Conservation (phyloP, 2,329 filamentous ascomycete genomes). For the Talaromyces albobiverticillius region DNA sequence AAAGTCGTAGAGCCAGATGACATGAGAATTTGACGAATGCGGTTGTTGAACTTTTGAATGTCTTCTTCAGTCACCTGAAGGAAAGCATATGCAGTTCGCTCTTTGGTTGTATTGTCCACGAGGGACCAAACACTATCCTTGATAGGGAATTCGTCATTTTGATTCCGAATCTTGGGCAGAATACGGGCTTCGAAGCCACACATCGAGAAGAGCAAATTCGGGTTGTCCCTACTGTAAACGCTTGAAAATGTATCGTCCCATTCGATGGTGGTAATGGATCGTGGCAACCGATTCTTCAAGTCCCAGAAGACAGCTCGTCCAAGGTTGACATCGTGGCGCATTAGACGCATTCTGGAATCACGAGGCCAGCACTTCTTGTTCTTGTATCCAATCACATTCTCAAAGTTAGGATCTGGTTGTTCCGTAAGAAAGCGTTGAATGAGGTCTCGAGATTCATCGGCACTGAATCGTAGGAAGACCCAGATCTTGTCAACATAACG, state of each 20-base stretch:
- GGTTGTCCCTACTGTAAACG: conserved; percentile 97
- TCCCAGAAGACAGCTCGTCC: conserved; percentile 99
- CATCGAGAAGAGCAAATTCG: conserved; percentile 96
- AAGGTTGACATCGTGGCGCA: conserved; percentile 98
- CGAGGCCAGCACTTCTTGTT: conserved; percentile 99
- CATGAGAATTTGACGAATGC: conserved; percentile 98
- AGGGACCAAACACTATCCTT: conserved; percentile 99
- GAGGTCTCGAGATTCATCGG: conserved; percentile 90
- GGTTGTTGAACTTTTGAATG: conserved; percentile 98
- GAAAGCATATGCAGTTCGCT: conserved; percentile 95
- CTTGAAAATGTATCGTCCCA: conserved; percentile 99
- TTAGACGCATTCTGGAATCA: conserved; percentile 94
- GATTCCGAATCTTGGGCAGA: conserved; percentile 88
- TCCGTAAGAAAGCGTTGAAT: conserved; percentile 98
- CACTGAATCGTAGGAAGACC: conserved; percentile 92
- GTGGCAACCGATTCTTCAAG: conserved; percentile 90
- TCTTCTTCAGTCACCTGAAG: conserved; percentile 97
- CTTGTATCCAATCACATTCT: conserved; percentile 98
- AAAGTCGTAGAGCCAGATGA: conserved; percentile 99
- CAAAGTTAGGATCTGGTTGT: conserved; percentile 97
- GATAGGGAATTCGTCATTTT: conserved; percentile 93
- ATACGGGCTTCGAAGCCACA: conserved; percentile 96
- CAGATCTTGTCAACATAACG: conserved; percentile 98
- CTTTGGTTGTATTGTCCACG: conserved; percentile 93
- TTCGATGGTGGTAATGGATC: conserved; percentile 94